Evolutionary conservation across 2,329 filamentous ascomycete genomes (phyloP).

Genomic region (Xylariomycetidae sp.): DNA sequence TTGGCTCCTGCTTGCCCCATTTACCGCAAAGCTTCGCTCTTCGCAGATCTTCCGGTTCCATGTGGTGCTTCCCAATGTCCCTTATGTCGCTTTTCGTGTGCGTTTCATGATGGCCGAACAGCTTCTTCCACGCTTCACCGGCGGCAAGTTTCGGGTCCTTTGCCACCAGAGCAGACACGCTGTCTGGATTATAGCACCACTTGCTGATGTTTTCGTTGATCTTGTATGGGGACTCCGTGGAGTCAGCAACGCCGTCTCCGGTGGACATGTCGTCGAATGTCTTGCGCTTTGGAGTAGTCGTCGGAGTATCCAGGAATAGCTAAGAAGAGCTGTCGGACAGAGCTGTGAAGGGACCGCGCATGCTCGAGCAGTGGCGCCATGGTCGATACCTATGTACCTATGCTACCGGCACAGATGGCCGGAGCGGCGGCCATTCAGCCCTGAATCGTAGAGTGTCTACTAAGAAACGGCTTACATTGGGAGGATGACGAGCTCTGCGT

Average conservation of each 20-base stretch:
- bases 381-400: too few species aligned
- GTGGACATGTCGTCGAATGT: not conserved
- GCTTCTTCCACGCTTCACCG: slow-evolving; percentile 45
- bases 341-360: too few species aligned
- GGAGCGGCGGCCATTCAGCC: too few species aligned
- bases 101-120: slow-evolving; percentile 39
- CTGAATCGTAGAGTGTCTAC: too few species aligned
- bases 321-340: too few species aligned
- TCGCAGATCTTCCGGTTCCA: slow-evolving; percentile 38
- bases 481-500: too few species aligned
- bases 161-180: slow-evolving; percentile 53
- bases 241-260: too few species aligned
- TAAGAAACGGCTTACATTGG: too few species aligned
- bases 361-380: too few species aligned
- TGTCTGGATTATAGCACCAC: slow-evolving; percentile 46
- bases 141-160: slow-evolving; percentile 45
- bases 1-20: slow-evolving; percentile 59
- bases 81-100: slow-evolving; percentile 6
- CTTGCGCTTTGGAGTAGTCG: too few species aligned
- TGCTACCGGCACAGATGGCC: too few species aligned
- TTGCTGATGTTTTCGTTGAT: slow-evolving; percentile 41
- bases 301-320: too few species aligned
- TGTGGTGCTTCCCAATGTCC: slow-evolving; percentile 16
- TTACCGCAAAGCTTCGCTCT: slow-evolving; percentile 56
- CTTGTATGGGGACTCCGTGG: slow-evolving; percentile 23